Percentiles rank a stretch among this genome's conserved stretches.
These are phyloP conservation scores for Chondrus crispus DNA, from an alignment of 23 red algal species.

Conservation along the genomic window DNA sequence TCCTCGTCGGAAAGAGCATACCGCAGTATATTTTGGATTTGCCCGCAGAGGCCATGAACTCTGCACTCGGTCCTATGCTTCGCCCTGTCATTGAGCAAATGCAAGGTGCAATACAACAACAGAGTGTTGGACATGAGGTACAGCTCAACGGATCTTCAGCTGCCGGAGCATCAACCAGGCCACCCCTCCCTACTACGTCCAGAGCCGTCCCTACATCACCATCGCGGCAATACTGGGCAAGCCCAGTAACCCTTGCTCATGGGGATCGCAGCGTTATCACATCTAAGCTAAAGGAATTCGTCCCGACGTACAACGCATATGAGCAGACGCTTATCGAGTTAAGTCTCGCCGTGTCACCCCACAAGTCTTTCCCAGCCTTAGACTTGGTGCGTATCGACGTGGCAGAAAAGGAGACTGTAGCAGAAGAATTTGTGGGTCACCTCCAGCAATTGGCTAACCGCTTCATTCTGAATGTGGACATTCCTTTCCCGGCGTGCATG, in stretches of 20 bases:
- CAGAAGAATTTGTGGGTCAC: neutral
- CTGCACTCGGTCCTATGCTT: conserved; percentile 79
- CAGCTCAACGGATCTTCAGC: neutral
- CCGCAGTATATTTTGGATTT: conserved; percentile 90
- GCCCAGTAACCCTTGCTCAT: neutral
- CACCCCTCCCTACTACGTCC: neutral
- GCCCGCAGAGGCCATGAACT: conserved; percentile 69
- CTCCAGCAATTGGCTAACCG: neutral
- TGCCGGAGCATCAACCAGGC: neutral
- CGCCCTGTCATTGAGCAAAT: conserved; percentile 82
- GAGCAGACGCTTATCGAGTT: neutral
- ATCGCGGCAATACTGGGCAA: neutral
- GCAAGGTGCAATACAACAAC: conserved; percentile 48
- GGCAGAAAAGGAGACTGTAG: neutral
- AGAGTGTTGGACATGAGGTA: conserved; percentile 60
- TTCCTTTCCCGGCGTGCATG: neutral
- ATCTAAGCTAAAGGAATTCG: neutral
- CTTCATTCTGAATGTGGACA: neutral
- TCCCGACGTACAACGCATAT: neutral
- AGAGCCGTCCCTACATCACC: neutral
- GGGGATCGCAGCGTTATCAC: neutral
- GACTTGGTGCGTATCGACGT: conserved; percentile 23
- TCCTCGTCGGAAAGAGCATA: conserved; percentile 74
- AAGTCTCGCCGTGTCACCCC: neutral
- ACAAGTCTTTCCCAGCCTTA: conserved; percentile 25